Percentiles rank a stretch among this genome's conserved stretches.
phyloP scores from a whole-genome alignment of 1,284 basidiomycete species.

The Ceratobasidium sp. region DNA sequence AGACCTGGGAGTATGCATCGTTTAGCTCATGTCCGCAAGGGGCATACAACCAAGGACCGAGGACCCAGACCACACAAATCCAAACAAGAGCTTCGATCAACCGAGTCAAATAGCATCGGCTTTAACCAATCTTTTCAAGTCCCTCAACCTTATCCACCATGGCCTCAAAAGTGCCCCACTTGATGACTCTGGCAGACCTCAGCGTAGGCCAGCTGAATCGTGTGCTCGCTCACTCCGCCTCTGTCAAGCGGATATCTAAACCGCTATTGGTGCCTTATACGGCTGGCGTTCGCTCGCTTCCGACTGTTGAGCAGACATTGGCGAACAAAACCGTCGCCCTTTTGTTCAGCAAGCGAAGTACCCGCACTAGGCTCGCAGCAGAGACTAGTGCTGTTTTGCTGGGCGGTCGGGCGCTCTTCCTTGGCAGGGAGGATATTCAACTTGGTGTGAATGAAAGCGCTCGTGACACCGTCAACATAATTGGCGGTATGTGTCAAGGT shows the following conservation, averaged over 20 bases:
- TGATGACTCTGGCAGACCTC: slow-evolving; percentile 87
- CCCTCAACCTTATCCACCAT: slow-evolving; percentile 22
- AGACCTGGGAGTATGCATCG: no score
- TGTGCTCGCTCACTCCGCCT: slow-evolving; percentile 65
- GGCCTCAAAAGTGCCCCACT: slow-evolving; percentile 59
- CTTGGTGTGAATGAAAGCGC: slow-evolving; percentile 93
- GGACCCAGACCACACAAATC: background rate
- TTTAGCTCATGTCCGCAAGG: no score
- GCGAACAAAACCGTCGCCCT: slow-evolving; percentile 82
- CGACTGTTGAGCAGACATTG: slow-evolving; percentile 41
- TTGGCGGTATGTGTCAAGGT: slow-evolving; percentile 94
- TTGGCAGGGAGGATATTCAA: slow-evolving; percentile 93
- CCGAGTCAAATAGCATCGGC: slow-evolving; percentile 20
- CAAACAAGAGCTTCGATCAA: background rate
- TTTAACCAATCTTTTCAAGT: slow-evolving; percentile 3
- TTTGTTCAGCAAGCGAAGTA: slow-evolving; percentile 91
- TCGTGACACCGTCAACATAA: slow-evolving; percentile 84
- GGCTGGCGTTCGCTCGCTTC: slow-evolving; percentile 32
- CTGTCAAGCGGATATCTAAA: slow-evolving; percentile 65
- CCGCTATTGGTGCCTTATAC: slow-evolving; percentile 62
- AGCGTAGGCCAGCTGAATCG: slow-evolving; percentile 70
- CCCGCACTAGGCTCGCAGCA: slow-evolving; percentile 87
- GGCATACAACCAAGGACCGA: no score
- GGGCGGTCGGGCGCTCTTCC: slow-evolving; percentile 90
- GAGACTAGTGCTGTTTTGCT: slow-evolving; percentile 81